Percentiles rank a stretch among this genome's conserved stretches.
These are phyloP conservation scores for Aspergillus uvarum DNA, from an alignment of 2,329 filamentous ascomycete species.

Conservation along the genomic window DNA sequence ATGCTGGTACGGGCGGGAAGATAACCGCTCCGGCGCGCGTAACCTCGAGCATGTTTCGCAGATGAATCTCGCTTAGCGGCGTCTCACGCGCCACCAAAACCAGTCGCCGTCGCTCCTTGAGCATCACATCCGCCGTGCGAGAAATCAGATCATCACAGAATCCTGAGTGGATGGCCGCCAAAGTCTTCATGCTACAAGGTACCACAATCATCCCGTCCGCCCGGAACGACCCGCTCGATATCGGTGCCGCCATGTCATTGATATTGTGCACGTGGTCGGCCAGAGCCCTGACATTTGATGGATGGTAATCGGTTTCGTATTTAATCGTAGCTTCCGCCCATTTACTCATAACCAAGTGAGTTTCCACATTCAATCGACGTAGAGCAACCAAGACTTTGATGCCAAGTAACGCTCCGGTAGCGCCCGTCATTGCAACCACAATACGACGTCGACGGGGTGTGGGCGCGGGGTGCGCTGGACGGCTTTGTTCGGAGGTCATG, in stretches of 20 bases:
- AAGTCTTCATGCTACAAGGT: slow-evolving; percentile 52
- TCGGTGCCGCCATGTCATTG: slow-evolving; percentile 48
- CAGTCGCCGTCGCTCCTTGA: slow-evolving; percentile 47
- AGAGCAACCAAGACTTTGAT: slow-evolving; percentile 46
- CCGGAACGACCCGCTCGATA: slow-evolving; percentile 48
- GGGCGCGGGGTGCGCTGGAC: background rate
- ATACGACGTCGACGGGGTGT: slow-evolving; percentile 27
- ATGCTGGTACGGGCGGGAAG: slow-evolving; percentile 48
- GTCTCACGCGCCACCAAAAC: slow-evolving; percentile 48
- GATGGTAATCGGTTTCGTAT: slow-evolving; percentile 47
- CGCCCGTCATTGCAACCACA: slow-evolving; percentile 52
- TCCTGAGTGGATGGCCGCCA: slow-evolving; percentile 44
- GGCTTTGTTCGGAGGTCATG: background rate
- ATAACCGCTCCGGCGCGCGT: slow-evolving; percentile 43
- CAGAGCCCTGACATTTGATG: slow-evolving; percentile 38
- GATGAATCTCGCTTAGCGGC: slow-evolving; percentile 49
- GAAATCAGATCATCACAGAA: slow-evolving; percentile 49
- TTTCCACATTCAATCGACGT: slow-evolving; percentile 47
- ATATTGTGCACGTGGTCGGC: slow-evolving; percentile 42
- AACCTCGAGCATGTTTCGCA: slow-evolving; percentile 47
- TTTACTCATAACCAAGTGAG: slow-evolving; percentile 50
- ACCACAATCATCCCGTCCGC: slow-evolving; percentile 50
- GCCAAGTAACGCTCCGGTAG: slow-evolving; percentile 48
- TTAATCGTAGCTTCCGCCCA: slow-evolving; percentile 52
- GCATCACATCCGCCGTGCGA: slow-evolving; percentile 47